Base-by-base conservation (phyloP, 345 rosid species). In the Populus euphratica region DNA sequence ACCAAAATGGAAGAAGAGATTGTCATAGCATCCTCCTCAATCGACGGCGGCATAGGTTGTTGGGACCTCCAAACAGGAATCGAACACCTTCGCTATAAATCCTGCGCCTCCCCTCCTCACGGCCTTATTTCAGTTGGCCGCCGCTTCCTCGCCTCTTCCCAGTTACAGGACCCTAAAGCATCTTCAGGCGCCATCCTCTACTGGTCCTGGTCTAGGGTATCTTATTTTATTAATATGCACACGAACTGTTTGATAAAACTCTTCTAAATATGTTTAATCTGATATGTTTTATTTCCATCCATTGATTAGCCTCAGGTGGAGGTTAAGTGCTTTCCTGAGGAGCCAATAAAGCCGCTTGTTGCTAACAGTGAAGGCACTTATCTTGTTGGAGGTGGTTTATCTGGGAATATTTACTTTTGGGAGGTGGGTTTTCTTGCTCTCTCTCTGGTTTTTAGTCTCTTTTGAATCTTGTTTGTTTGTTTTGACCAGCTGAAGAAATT, bases 121-220 rank as follows among this genome's bases (percentile, higher is more conserved):
- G 93, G 96, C 61, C 90, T 94, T 65, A 73, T 86, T 72, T 85
- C 82, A 84, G 88, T 92, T 35, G 97, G 94, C 75, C 67, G 74
- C 21, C 86, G 89, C 33, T 78, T 92, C 82, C 76, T 92, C 41
- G 98, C 91, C 78, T 85, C 93, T 74, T 88, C 97, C 49, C 97
- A 93, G 89, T 87, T 88, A 41, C 90, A 89, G 12, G 88, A 87
- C 12, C 80, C 87, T 54, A 81, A 88, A 5, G 87, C 91, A 63
- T 56, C 91, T 12, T 88, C 91, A 27, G 97, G 97, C 73, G 85
- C 90, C 49, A 77, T 89, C 33, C 83, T 86, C 74, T 95, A 84
- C 84, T 92, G 94, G 97, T 87, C 92, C n/a, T 93, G 94, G 93
- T 81, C 65, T 54, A 90, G 86, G 91, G 92, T 92, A 65, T 66